Base-by-base conservation (phyloP, 2,329 filamentous ascomycete genomes). In the Alternaria longipes region DNA sequence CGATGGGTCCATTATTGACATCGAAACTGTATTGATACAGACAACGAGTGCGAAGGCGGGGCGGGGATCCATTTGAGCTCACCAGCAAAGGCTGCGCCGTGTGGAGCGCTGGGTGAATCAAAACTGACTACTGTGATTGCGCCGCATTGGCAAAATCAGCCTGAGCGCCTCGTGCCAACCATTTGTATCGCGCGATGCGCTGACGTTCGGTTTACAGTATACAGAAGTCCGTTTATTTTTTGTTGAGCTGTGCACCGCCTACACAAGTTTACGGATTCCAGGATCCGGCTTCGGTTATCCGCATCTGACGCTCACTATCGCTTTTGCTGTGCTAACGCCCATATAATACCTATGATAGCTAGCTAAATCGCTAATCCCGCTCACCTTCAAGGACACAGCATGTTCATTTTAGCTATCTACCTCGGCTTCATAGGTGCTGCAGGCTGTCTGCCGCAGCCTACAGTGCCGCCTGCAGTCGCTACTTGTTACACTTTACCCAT, bases 201-300 rank as follows among this genome's bases (percentile, higher is more conserved):
- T 2, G 11, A n/a, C 20, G 7, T 41, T n/a, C 38, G 38, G 38
- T 41, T 20, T 41, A 20, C 38, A 41, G 38, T 20, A 41, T 41
- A 41, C 38, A 20, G 38, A 41, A 20, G 38, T 30, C 44, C n/a
- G 44, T 46, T 46, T n/a, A 46, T 28, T 30, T 26, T 24, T 46
- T 46, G 44, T 30, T 26, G 44, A 30, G 44, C 44, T 46, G 44
- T 46, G 44, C 28, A 46, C 44, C 28, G 44, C 44, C 44, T 41
- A 46, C 24, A 24, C 28, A 4, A 26, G 28, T 46, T 24, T 30
- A 46, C 44, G n/a, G 44, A 26, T 30, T 47, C 28, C 45, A 32
- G 28, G 30, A 30, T 32, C 45, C 30, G 28, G 45, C 8, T 32
- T 32, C 30, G 28, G 45, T n/a, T 47, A 32, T 32, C 45, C 18